Evolutionary conservation across 2,329 filamentous ascomycete genomes (phyloP).

Genomic region (Sporothrix mexicana): DNA sequence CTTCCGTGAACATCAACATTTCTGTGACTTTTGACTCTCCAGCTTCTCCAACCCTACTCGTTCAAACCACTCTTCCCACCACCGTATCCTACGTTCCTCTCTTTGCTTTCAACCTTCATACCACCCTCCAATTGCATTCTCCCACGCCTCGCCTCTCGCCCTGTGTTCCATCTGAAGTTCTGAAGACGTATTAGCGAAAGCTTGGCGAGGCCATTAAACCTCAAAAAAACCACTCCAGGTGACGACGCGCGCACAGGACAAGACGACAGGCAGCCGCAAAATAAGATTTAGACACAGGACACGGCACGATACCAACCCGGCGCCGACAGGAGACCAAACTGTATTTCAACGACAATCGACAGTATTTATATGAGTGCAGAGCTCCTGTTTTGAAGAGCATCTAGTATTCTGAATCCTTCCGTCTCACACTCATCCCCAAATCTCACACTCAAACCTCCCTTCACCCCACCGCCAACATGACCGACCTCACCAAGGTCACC

Average conservation of each 20-base stretch:
- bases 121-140: neutral
- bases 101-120: neutral
- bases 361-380: slow-evolving; percentile 1
- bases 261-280: neutral
- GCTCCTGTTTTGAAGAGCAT: neutral
- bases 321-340: neutral
- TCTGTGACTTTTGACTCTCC: neutral
- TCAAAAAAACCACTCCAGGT: neutral
- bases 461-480: neutral
- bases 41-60: slow-evolving; percentile 5
- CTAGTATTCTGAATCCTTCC: neutral
- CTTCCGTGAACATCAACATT: neutral
- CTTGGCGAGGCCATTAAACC: neutral
- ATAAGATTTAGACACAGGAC: neutral
- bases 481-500: slow-evolving; percentile 29
- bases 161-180: neutral
- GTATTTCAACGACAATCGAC: neutral
- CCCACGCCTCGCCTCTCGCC: neutral
- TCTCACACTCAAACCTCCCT: neutral
- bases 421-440: no score
- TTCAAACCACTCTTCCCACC: neutral
- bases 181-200: neutral
- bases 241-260: slow-evolving; percentile 3
- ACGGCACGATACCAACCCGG: neutral
- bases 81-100: slow-evolving; percentile 18